Base-by-base conservation (phyloP, 2,329 filamentous ascomycete genomes). In the Colletotrichum sp. region DNA sequence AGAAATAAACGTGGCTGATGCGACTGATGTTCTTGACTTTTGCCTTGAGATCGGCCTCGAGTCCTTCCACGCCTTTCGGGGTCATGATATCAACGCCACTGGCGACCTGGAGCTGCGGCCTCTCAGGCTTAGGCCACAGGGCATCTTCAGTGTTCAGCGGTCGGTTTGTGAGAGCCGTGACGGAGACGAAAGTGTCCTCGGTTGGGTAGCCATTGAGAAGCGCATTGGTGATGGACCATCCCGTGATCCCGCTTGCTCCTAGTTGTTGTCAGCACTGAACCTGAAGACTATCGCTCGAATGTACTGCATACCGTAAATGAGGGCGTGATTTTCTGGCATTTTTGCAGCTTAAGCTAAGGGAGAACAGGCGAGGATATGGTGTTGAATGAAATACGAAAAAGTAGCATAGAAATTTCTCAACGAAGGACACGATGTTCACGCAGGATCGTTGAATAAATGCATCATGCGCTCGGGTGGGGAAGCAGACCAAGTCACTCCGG, bases 201-300 rank as follows among this genome's bases (percentile, higher is more conserved):
- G 81, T 82, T 5, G 88, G 88, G 74, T 89, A 89, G 68, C 83
- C 86, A 60, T 86, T 80, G 15, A 89, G 80, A 52, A 89, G 86
- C 69, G 87, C 84, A 68, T 88, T 89, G 18, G 87, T 85, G 69
- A 89, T 85, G 8, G 88, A 89, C 49, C 88, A 89, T 49, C 88
- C 88, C 4, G 86, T 85, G 69, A 89, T 87, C n/a, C 87, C 88
- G 77, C 85, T 62, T 15, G 30, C 59, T 21, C 59, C 59, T 62
- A 9, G 21, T 12, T 18, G 26, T n/a, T 62, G 52, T 52, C 67
- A 70, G 32, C 30, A 60, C 26, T 21, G 28, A 13, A 15, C 15
- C 7, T 24, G 13, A 12, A 32, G n/a, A 32, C 28, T 62, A 9
- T 36, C 13, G 30, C 13, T n/a, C 18, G 26, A 44, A 57, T 39